Percentiles rank a stretch among this genome's conserved stretches.
phyloP scores from a whole-genome alignment of 371 early-diverging fungal genomes.

The Parasitella parasitica region DNA sequence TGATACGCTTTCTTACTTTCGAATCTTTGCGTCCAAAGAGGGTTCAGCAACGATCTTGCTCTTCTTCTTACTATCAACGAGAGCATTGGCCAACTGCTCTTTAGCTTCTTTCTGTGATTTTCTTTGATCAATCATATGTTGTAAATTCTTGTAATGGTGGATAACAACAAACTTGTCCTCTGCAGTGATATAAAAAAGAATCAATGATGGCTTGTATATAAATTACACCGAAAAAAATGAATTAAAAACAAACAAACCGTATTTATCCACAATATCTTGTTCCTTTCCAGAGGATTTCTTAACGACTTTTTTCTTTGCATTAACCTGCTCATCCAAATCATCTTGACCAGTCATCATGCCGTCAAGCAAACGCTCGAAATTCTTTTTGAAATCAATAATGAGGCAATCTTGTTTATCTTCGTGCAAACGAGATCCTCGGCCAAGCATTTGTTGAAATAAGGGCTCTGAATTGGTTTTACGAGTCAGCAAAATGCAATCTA shows the following conservation, averaged over 20 bases:
- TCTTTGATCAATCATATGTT: not conserved
- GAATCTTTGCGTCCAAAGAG: not conserved
- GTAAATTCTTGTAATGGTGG: not conserved
- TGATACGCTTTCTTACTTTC: not conserved
- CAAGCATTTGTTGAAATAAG: constrained; percentile 94
- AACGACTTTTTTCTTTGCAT: not conserved
- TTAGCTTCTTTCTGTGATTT: not conserved
- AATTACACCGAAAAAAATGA: too few relatives aligned
- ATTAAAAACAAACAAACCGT: too few relatives aligned
- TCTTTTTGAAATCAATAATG: constrained; percentile 85
- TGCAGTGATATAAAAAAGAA: not conserved
- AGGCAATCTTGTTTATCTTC: constrained; percentile 75
- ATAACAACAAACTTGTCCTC: not conserved
- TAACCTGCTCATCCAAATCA: not conserved
- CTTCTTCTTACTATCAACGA: not conserved
- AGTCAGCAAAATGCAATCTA: constrained; percentile 88
- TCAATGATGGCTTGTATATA: not conserved
- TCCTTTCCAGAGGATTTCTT: not conserved
- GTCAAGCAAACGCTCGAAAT: constrained; percentile 19
- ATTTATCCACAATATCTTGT: not conserved
- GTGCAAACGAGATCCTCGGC: constrained; percentile 80
- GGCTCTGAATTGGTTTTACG: constrained; percentile 80
- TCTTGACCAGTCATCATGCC: not conserved
- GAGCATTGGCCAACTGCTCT: not conserved
- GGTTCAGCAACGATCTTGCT: not conserved